Percentiles rank a stretch among this genome's conserved stretches.
Conservation (phyloP, 371 early-diverging fungal genomes). For the Actinomucor elegans region DNA sequence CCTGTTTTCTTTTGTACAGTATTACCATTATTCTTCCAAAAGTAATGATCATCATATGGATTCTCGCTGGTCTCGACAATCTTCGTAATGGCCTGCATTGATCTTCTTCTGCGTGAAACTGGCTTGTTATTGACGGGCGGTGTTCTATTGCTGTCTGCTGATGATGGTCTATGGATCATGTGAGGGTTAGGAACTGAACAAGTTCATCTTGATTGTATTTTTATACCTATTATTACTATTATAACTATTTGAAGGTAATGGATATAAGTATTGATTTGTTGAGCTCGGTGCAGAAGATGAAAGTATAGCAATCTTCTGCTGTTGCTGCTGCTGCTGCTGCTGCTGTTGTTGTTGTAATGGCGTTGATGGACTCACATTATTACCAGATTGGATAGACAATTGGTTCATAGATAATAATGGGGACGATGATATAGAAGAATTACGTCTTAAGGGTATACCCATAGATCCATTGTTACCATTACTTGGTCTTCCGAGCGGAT, state of each 20-base stretch:
- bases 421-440: conserved; percentile 5
- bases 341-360: neutral
- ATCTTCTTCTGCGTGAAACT: conserved; percentile 19
- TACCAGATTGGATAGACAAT: conserved; percentile 1
- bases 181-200: neutral
- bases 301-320: neutral
- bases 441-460: conserved; percentile 3
- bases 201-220: no score
- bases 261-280: neutral
- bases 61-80: conserved; percentile 19
- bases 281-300: conserved; percentile 6
- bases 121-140: neutral
- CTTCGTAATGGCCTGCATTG: conserved; percentile 27
- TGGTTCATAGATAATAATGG: conserved; percentile 8
- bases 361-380: no score
- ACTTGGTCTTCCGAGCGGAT: conserved; percentile 12
- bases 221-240: conserved; percentile 8
- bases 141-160: neutral
- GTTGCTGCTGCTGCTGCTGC: neutral
- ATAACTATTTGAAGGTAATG: no score
- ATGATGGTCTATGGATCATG: neutral
- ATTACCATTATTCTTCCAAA: conserved; percentile 28
- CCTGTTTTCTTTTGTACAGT: conserved; percentile 27
- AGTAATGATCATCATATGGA: conserved; percentile 21
- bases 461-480: neutral